These are phyloP conservation scores for Oenanthe javanica DNA, from an alignment of 140 eudicot genomes.

Conservation along the genomic window DNA sequence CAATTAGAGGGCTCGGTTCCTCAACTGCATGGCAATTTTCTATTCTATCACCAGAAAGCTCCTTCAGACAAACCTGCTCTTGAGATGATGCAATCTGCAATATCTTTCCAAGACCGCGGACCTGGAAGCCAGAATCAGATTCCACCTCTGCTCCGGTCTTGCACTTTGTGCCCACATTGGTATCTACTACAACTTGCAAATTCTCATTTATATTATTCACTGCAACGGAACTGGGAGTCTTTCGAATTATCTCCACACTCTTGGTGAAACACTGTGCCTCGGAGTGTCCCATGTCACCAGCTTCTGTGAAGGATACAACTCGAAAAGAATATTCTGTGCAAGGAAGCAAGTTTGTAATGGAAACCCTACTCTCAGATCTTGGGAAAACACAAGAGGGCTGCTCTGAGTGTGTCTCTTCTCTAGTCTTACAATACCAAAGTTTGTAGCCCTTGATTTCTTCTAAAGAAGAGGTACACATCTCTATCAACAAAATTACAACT, in stretches of 20 bases:
- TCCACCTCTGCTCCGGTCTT: conserved; percentile 33
- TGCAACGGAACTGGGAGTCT: conserved; percentile 21
- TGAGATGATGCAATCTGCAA: conserved; percentile 59
- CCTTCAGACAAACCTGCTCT: conserved; percentile 45
- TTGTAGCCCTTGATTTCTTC: conserved; percentile 54
- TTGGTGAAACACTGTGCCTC: conserved; percentile 72
- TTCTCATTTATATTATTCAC: conserved; percentile 16
- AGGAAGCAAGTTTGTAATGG: conserved; percentile 59
- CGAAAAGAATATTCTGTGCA: conserved; percentile 78
- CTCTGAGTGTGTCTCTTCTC: conserved; percentile 42
- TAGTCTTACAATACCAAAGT: conserved; percentile 63
- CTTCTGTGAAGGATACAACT: conserved; percentile 56
- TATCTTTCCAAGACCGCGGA: conserved; percentile 82
- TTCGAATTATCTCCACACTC: conserved; percentile 54
- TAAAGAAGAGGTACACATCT: conserved; percentile 37
- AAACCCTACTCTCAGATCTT: conserved; percentile 57
- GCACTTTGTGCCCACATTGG: conserved; percentile 28
- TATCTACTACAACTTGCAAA: conserved; percentile 39
- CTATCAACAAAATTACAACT: conserved; percentile 54
- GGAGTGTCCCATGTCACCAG: conserved; percentile 75
- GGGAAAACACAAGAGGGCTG: conserved; percentile 51
- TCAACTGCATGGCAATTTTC: conserved; percentile 23
- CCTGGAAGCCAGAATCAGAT: conserved; percentile 58
- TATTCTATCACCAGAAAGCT: conserved; percentile 24
- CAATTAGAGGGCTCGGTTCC: conserved; percentile 26